A percentile compares a stretch with the other conserved stretches of the same genome.
Evolutionary conservation across 2,329 filamentous ascomycete genomes (phyloP).

Genomic region (Pleurostoma richardsiae): DNA sequence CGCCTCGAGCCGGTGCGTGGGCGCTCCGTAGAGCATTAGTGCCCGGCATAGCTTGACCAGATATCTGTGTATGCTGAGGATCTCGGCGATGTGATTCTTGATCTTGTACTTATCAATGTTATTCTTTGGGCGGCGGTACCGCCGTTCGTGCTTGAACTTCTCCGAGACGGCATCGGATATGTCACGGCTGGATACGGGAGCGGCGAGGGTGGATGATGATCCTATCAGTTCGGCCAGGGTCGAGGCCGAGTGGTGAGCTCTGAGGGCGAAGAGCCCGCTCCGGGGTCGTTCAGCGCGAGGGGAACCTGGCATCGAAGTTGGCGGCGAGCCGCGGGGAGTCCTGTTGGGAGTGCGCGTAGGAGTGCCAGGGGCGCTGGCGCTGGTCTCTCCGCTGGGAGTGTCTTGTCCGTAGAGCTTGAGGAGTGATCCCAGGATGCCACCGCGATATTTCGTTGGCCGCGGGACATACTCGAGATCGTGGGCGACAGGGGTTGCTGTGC

Average conservation of each 20-base stretch:
- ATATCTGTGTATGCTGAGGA: conserved; percentile 75
- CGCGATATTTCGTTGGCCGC: conserved; percentile 62
- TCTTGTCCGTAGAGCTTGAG: conserved; percentile 63
- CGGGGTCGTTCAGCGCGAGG: conserved; percentile 4
- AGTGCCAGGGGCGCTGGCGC: conserved; percentile 34
- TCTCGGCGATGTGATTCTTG: conserved; percentile 58
- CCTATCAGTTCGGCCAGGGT: conserved; percentile 48
- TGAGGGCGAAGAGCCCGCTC: conserved; percentile 33
- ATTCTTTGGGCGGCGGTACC: conserved; percentile 10
- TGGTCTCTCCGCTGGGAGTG: conserved; percentile 27
- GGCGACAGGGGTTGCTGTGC: conserved; percentile 41
- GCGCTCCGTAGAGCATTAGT: conserved; percentile 85
- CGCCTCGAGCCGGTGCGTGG: conserved; percentile 85
- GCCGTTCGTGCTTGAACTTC: conserved; percentile 32
- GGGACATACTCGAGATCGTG: conserved; percentile 60
- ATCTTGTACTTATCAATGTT: conserved; percentile 33
- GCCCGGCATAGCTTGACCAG: conserved; percentile 79
- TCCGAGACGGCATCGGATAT: conserved; percentile 38
- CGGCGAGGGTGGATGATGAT: conserved; percentile 47
- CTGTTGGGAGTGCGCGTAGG: conserved; percentile 34
- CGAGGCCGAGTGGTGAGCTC: conserved; percentile 38
- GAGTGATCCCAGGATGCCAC: conserved; percentile 68
- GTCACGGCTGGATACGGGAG: conserved; percentile 35
- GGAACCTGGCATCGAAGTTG: conserved; percentile 27
- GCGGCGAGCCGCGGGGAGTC: conserved; percentile 34